Evolutionary conservation across 2,329 filamentous ascomycete species (phyloP).

Genomic region (Paecilomyces variotii): DNA sequence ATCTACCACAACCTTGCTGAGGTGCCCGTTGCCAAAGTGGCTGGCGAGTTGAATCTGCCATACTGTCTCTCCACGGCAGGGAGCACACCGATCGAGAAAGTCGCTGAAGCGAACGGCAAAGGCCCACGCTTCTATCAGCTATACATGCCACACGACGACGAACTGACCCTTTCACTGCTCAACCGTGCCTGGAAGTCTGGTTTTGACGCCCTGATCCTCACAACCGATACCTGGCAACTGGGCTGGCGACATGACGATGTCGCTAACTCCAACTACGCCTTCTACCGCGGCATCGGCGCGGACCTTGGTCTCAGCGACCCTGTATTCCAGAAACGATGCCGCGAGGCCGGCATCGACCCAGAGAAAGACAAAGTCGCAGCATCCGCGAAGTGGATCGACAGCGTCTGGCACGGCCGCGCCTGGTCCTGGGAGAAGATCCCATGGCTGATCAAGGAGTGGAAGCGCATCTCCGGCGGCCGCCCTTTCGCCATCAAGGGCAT

Average conservation of each 20-base stretch:
- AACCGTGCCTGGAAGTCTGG: conserved; percentile 47
- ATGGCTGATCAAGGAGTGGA: conserved; percentile 56
- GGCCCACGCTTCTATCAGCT: conserved; percentile 54
- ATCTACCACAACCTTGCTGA: conserved; percentile 56
- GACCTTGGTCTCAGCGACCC: conserved; percentile 53
- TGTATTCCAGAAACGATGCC: conserved; percentile 49
- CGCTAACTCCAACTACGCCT: conserved; percentile 52
- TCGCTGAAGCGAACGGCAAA: conserved; percentile 47
- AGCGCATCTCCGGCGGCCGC: conserved; percentile 46
- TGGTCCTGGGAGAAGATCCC: conserved; percentile 59
- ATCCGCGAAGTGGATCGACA: conserved; percentile 56
- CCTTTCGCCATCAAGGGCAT: conserved; percentile 61
- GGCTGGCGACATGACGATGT: conserved; percentile 55
- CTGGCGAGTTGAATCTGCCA: conserved; percentile 50
- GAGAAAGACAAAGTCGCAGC: conserved; percentile 45
- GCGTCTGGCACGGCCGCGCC: conserved; percentile 55
- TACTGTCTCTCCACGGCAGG: conserved; percentile 55
- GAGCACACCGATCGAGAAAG: conserved; percentile 49
- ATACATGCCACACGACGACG: conserved; percentile 57
- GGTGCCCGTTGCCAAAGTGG: conserved; percentile 51
- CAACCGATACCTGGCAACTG: conserved; percentile 57
- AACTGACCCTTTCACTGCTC: conserved; percentile 49
- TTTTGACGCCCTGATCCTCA: conserved; percentile 52
- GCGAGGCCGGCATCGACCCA: conserved; percentile 47
- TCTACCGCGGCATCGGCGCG: conserved; percentile 51